Percentiles rank a stretch among this genome's conserved stretches.
phyloP scores from a whole-genome alignment of 2,329 filamentous ascomycete species.

The Aspergillus melleus region DNA sequence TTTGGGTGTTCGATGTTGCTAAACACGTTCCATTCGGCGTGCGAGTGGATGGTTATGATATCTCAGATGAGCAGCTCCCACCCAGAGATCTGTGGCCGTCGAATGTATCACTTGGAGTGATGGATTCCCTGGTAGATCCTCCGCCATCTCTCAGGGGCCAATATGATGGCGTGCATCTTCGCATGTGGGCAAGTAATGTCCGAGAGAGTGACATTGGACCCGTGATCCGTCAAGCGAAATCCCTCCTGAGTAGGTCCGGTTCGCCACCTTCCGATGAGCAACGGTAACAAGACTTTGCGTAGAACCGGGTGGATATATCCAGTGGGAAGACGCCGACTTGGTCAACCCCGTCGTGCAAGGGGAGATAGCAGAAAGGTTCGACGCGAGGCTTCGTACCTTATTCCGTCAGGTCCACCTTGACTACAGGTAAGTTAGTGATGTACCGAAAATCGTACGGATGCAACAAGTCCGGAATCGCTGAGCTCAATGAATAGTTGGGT shows the following conservation, averaged over 20 bases:
- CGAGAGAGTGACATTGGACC: constrained; percentile 6
- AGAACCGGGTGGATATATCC: constrained; percentile 24
- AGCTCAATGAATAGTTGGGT: not conserved
- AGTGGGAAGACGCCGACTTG: constrained; percentile 23
- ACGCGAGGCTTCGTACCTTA: not conserved
- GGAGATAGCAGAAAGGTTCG: not conserved
- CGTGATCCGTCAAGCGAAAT: constrained; percentile 13
- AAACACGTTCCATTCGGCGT: constrained; percentile 9
- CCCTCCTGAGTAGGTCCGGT: constrained; percentile 10
- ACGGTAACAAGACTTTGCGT: not conserved
- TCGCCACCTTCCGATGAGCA: no score
- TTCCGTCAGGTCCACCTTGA: not conserved
- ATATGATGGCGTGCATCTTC: constrained; percentile 24
- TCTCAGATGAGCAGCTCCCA: constrained; percentile 18
- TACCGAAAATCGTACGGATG: not conserved
- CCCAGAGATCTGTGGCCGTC: constrained; percentile 7
- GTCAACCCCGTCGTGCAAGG: constrained; percentile 8
- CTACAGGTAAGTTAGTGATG: not conserved
- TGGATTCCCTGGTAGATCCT: constrained; percentile 16
- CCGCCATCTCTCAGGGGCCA: constrained; percentile 12
- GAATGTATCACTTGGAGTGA: constrained; percentile 13
- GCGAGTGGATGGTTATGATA: constrained; percentile 19
- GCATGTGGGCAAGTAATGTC: constrained; percentile 15
- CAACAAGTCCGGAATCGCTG: not conserved
- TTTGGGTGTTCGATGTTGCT: constrained; percentile 17